These are phyloP conservation scores for Suhomyces sp. DNA, from an alignment of 805 yeast genomes.

Conservation along the genomic window DNA sequence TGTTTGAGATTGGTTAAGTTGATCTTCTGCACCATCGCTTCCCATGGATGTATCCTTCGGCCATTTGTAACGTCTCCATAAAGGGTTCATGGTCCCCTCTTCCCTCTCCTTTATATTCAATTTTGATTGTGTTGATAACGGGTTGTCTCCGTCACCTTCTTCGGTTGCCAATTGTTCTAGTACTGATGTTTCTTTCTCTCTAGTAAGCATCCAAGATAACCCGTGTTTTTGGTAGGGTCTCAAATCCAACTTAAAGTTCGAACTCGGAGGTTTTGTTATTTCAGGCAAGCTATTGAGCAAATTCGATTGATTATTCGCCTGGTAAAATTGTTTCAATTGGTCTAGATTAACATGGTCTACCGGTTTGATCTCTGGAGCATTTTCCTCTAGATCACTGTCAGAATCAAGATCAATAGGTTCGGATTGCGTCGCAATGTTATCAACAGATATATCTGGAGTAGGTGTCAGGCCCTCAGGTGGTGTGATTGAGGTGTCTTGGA, in stretches of 20 bases:
- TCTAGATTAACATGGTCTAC: constrained; percentile 56
- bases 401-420: constrained; percentile 10
- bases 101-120: constrained; percentile 27
- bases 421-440: constrained; percentile 3
- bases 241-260: constrained; percentile 55
- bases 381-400: constrained; percentile 11
- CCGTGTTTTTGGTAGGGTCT: constrained; percentile 85
- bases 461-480: constrained; percentile 7
- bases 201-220: constrained; percentile 81
- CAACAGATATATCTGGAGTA: constrained; percentile 5
- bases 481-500: constrained; percentile 8
- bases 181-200: constrained; percentile 63
- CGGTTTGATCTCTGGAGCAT: constrained; percentile 21
- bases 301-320: constrained; percentile 65
- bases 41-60: constrained; percentile 51
- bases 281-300: constrained; percentile 58
- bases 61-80: constrained; percentile 82
- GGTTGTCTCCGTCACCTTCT: constrained; percentile 15
- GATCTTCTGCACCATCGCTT: constrained; percentile 5
- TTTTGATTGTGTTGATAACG: constrained; percentile 27
- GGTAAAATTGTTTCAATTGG: constrained; percentile 74
- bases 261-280: constrained; percentile 49
- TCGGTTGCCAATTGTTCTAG: constrained; percentile 33
- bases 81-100: constrained; percentile 69
- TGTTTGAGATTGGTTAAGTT: not conserved